Conservation (phyloP, 2,329 filamentous ascomycete species). For the Colletotrichum graminicola region DNA sequence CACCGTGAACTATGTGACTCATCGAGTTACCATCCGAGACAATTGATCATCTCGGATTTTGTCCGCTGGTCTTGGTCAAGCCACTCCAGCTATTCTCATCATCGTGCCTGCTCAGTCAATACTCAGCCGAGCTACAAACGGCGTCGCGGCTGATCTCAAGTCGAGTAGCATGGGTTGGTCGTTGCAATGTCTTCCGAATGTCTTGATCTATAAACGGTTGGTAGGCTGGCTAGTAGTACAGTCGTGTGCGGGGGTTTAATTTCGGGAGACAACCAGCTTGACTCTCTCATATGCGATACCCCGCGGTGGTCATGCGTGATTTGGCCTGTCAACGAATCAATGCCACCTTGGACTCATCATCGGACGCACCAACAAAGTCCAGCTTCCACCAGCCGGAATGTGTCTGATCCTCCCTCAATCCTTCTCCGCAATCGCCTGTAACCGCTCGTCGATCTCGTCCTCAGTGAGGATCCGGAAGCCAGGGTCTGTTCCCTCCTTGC, state of each 20-base stretch:
- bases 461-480: slow-evolving; percentile 91
- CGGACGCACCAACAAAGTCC: slow-evolving; percentile 28
- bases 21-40: slow-evolving; percentile 13
- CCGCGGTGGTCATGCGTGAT: slow-evolving; percentile 28
- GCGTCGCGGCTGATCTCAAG: slow-evolving; percentile 13
- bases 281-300: slow-evolving; percentile 31
- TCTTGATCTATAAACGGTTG: slow-evolving; percentile 46
- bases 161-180: slow-evolving; percentile 19
- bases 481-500: slow-evolving; percentile 82
- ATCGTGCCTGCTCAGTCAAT: slow-evolving; percentile 23
- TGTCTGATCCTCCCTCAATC: slow-evolving; percentile 71
- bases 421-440: slow-evolving; percentile 99
- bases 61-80: slow-evolving; percentile 23
- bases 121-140: slow-evolving; percentile 43
- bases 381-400: slow-evolving; percentile 31
- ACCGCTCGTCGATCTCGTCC: slow-evolving; percentile 97
- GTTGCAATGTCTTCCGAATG: slow-evolving; percentile 41
- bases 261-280: slow-evolving; percentile 26
- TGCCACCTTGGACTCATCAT: slow-evolving; percentile 27
- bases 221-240: slow-evolving; percentile 44
- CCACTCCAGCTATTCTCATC: slow-evolving; percentile 16
- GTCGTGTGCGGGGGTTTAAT: slow-evolving; percentile 34
- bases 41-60: slow-evolving; percentile 4
- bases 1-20: neutral
- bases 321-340: slow-evolving; percentile 26